Percentiles rank a stretch among this genome's conserved stretches.
These are phyloP conservation scores for Rheum nobile DNA, from an alignment of 148 eudicot species.

Conservation along the genomic window DNA sequence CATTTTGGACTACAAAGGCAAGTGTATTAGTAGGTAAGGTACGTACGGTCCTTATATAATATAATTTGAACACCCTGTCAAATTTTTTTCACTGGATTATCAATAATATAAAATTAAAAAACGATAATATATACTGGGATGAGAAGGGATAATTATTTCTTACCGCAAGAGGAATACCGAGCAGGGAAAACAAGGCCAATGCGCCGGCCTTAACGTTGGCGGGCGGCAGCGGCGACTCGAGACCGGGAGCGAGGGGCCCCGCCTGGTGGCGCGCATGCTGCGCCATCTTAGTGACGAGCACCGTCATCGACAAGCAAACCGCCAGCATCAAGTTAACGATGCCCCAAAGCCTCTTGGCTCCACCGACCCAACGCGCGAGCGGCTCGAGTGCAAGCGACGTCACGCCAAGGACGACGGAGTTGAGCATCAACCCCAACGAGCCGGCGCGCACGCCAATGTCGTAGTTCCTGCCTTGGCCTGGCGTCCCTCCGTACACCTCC, in stretches of 20 bases:
- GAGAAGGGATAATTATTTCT: slow-evolving; percentile 5
- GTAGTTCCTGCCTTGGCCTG: slow-evolving; percentile 18
- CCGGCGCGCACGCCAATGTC: slow-evolving; percentile 62
- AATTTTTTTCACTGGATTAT: too few species aligned
- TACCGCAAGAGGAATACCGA: slow-evolving; percentile 81
- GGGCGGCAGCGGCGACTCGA: slow-evolving; percentile 16
- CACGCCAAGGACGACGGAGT: slow-evolving; percentile 45
- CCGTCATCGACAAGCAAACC: slow-evolving; percentile 37
- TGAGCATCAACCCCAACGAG: slow-evolving; percentile 64
- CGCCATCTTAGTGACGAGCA: slow-evolving; percentile 47
- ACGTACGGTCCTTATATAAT: too few species aligned
- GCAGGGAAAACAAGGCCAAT: slow-evolving; percentile 42
- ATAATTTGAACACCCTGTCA: too few species aligned
- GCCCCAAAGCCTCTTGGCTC: slow-evolving; percentile 64
- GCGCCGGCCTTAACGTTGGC: slow-evolving; percentile 32
- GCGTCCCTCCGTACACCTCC: slow-evolving; percentile 60
- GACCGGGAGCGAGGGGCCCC: background rate
- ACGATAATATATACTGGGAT: too few species aligned
- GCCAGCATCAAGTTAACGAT: slow-evolving; percentile 47
- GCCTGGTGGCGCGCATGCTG: slow-evolving; percentile 21
- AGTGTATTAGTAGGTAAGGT: background rate
- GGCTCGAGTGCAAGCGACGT: slow-evolving; percentile 41
- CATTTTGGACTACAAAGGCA: background rate
- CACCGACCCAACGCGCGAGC: slow-evolving; percentile 28
- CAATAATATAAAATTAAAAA: too few species aligned